Evolutionary conservation across 768 basidiomycete species (phyloP).

Genomic region (Mycena metata): DNA sequence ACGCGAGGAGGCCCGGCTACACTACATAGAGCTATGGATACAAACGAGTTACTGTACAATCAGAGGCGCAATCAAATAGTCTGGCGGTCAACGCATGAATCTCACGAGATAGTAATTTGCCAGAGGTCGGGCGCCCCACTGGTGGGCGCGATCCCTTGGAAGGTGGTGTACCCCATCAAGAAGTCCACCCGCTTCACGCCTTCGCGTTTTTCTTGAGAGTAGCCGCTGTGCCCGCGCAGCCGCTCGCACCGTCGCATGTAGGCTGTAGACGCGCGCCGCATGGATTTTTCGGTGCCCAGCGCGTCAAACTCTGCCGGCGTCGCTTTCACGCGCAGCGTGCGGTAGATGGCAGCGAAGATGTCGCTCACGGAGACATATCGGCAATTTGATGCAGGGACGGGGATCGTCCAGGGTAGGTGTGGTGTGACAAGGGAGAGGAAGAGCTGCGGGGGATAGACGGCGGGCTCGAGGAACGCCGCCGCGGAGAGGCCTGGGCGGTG

Average conservation of each 20-base stretch:
- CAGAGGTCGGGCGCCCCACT: too few species aligned
- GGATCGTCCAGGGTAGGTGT: slow-evolving; percentile 13
- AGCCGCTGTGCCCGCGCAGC: slow-evolving; percentile 16
- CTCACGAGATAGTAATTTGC: too few species aligned
- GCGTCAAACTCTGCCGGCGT: slow-evolving; percentile 12
- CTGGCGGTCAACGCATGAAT: slow-evolving; percentile 7
- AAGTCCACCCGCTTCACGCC: too few species aligned
- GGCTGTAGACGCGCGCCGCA: slow-evolving; percentile 14
- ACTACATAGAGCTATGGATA: slow-evolving; percentile 13
- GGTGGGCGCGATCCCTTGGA: too few species aligned
- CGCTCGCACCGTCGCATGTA: slow-evolving; percentile 10
- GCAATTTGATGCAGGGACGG: slow-evolving; percentile 8
- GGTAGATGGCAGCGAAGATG: slow-evolving; percentile 7
- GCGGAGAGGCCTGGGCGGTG: slow-evolving; percentile 12
- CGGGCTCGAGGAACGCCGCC: slow-evolving; percentile 13
- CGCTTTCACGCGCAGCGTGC: slow-evolving; percentile 13
- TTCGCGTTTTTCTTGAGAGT: slow-evolving; percentile 7
- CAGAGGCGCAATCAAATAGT: slow-evolving; percentile 2
- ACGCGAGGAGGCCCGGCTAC: slow-evolving; percentile 9
- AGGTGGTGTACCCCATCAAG: too few species aligned
- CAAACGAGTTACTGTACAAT: slow-evolving; percentile 13
- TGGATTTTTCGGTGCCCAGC: slow-evolving; percentile 14
- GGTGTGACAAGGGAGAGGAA: slow-evolving; percentile 13
- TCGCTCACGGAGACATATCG: slow-evolving; percentile 13
- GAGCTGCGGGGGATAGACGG: slow-evolving; percentile 15